These are phyloP conservation scores for Tylopilus sp. DNA, from an alignment of 1,284 basidiomycete genomes.

Conservation along the genomic window DNA sequence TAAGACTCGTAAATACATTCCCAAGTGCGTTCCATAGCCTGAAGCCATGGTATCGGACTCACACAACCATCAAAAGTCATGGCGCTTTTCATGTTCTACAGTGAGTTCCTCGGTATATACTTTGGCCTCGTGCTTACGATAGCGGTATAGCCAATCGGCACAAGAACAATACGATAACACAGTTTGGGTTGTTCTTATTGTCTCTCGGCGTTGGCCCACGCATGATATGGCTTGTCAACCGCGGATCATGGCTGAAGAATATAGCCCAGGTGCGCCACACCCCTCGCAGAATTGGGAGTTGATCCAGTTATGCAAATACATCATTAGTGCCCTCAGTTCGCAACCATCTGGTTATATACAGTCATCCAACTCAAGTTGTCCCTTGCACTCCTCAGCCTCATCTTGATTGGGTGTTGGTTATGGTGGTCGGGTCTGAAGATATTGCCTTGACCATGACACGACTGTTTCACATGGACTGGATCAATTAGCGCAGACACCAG, in stretches of 20 bases:
- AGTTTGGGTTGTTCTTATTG: constrained; percentile 53
- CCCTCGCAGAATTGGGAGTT: background rate
- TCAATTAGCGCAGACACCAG: background rate
- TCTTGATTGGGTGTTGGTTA: constrained; percentile 48
- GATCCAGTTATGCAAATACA: constrained; percentile 4
- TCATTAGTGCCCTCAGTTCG: constrained; percentile 64
- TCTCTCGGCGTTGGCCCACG: constrained; percentile 56
- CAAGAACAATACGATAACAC: constrained; percentile 50
- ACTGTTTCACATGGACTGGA: background rate
- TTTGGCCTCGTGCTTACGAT: constrained; percentile 4
- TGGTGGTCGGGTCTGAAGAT: constrained; percentile 58
- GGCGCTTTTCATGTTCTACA: constrained; percentile 70
- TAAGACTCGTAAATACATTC: constrained; percentile 56
- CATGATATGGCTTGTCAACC: constrained; percentile 66
- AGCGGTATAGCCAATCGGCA: constrained; percentile 52
- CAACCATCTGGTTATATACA: constrained; percentile 70
- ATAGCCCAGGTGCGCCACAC: constrained; percentile 59
- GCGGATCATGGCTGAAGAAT: constrained; percentile 58
- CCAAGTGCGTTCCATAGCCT: constrained; percentile 52
- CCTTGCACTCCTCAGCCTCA: constrained; percentile 56
- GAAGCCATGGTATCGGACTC: constrained; percentile 1
- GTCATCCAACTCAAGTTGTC: constrained; percentile 61
- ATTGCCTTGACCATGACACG: constrained; percentile 29
- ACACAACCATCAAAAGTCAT: constrained; percentile 45
- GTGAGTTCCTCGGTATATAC: constrained; percentile 39